phyloP scores from a whole-genome alignment of 441 rosid species.

The Omphalea diandra region DNA sequence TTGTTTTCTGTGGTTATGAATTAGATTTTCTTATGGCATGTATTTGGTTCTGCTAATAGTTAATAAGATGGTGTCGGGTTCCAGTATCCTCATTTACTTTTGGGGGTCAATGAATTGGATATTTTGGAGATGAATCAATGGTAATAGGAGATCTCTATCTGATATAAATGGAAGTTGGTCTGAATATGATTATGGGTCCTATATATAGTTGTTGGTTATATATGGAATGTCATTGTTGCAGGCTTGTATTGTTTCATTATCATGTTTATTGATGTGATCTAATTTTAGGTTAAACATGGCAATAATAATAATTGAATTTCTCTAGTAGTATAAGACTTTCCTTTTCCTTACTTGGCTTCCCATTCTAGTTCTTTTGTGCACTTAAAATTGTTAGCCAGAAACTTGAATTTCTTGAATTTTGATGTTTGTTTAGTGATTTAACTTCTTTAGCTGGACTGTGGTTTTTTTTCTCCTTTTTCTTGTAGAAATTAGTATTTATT shows the following conservation, averaged over 20 bases:
- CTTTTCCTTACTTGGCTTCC: background rate
- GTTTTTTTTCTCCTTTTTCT: background rate
- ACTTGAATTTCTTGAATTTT: background rate
- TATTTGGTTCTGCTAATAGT: background rate
- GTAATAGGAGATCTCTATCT: background rate
- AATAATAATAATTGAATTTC: background rate
- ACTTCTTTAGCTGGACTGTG: background rate
- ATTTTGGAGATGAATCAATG: background rate
- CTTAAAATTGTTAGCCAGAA: background rate
- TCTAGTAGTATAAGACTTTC: background rate
- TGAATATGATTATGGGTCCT: background rate
- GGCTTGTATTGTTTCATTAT: too few species aligned
- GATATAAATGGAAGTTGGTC: background rate
- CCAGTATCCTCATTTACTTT: conserved; percentile 6
- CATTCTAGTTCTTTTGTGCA: background rate
- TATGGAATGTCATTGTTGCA: conserved; percentile 1
- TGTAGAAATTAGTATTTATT: background rate
- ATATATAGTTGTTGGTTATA: background rate
- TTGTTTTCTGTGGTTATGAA: background rate
- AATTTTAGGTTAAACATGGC: background rate
- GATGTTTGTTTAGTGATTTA: background rate
- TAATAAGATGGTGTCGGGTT: background rate
- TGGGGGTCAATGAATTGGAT: background rate
- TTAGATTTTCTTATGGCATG: background rate
- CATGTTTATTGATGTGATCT: conserved; percentile 1